Conservation (phyloP, 495 filamentous ascomycete genomes). For the Penicillium mononematosum region DNA sequence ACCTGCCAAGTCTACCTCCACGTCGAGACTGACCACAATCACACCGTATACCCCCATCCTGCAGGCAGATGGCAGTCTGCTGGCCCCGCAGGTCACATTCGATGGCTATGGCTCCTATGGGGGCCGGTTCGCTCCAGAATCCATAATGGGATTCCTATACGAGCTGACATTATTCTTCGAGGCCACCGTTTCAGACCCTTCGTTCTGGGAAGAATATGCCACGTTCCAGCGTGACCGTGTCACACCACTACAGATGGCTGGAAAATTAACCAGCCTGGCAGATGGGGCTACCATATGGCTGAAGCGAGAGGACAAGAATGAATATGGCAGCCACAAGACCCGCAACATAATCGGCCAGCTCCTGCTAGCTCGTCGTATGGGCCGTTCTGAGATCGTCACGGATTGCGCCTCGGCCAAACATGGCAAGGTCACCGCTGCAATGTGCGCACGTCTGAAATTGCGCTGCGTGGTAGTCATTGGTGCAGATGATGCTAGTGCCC, state of each 20-base stretch:
- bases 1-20: constrained; percentile 11
- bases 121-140: constrained; percentile 36
- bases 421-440: constrained; percentile 32
- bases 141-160: constrained; percentile 32
- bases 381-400: constrained; percentile 32
- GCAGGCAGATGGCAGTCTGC: constrained; percentile 27
- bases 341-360: constrained; percentile 38
- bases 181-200: constrained; percentile 28
- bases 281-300: constrained; percentile 37
- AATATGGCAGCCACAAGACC: constrained; percentile 32
- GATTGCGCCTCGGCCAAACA: constrained; percentile 37
- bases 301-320: constrained; percentile 34
- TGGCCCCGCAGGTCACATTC: constrained; percentile 25
- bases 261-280: constrained; percentile 25
- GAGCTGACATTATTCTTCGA: constrained; percentile 35
- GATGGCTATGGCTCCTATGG: constrained; percentile 34
- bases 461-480: constrained; percentile 35
- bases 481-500: constrained; percentile 29
- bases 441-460: constrained; percentile 34
- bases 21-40: constrained; percentile 10
- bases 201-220: constrained; percentile 33
- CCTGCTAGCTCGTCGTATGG: constrained; percentile 33
- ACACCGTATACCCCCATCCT: constrained; percentile 28
- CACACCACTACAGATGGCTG: constrained; percentile 29
- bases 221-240: constrained; percentile 22